A percentile compares a stretch with the other conserved stretches of the same genome.
Conservation (phyloP, 2,329 filamentous ascomycete species). For the Tetracladium maxilliforme region DNA sequence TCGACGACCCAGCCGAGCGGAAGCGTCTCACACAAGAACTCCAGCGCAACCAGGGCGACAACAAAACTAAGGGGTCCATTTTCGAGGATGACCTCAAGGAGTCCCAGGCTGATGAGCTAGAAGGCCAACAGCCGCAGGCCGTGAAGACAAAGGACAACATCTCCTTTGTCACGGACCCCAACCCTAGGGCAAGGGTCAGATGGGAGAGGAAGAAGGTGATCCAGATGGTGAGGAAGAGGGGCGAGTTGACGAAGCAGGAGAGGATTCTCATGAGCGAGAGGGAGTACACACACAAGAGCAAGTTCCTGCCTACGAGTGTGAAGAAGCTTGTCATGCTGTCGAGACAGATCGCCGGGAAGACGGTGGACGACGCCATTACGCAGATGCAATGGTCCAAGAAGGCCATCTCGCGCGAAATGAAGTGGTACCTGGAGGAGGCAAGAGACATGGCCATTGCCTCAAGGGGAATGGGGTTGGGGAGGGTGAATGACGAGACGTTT, state of each 20-base stretch:
- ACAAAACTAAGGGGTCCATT: no score
- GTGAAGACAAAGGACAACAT: no score
- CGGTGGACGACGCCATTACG: constrained; percentile 80
- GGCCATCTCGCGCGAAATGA: constrained; percentile 71
- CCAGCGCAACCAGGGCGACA: no score
- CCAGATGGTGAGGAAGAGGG: constrained; percentile 53
- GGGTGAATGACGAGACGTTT: constrained; percentile 13
- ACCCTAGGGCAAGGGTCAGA: constrained; percentile 52
- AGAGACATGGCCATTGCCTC: constrained; percentile 66
- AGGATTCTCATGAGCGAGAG: constrained; percentile 36
- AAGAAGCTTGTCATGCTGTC: constrained; percentile 87
- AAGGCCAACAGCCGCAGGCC: no score
- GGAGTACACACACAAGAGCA: constrained; percentile 40
- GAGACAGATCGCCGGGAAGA: constrained; percentile 82
- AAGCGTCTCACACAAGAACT: no score
- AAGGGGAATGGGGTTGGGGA: constrained; percentile 67
- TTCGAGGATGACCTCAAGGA: no score
- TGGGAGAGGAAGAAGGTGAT: constrained; percentile 82
- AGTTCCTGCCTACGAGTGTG: constrained; percentile 65
- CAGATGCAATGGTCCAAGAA: constrained; percentile 97
- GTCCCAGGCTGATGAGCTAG: no score
- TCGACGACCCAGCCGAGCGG: no score
- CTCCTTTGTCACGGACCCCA: no score
- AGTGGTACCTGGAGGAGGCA: constrained; percentile 66
- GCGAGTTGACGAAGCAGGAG: constrained; percentile 49